Evolutionary conservation across 352 stramenopile genomes (phyloP), one percentile per base, ranked within the genome.

Genomic region (Phytophthora hibernalis): DNA sequence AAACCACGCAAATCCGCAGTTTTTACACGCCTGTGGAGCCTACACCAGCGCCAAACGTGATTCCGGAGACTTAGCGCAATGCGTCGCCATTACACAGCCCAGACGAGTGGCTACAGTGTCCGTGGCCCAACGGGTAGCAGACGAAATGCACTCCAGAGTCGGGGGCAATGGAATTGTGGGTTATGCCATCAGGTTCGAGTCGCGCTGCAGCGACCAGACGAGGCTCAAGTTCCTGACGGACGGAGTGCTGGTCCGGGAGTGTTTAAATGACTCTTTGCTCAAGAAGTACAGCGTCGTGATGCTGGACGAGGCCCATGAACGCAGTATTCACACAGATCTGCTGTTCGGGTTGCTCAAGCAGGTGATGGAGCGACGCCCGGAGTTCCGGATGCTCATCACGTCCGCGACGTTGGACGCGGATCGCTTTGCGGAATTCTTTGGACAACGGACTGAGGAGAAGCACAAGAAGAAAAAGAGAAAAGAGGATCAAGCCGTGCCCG

Each of bases 171-270:
- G 70, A 33, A 12, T 73, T 18, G 85, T 99, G 12, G 97, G 98
- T 11, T 99, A 99, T 68, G 89, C 92, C 24, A 99, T 99, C 72
- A 91, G 98, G 22, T 99, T 99, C 68, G 98, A 99, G 76, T 98
- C 98, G 56, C 85, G 90, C 31, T 81, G 77, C 42, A 78, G 71
- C 16, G 38, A 61, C 6, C 30, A 76, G 35, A 95, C 87, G 30
- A 74, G 79, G 21, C 75, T 98, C 57, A 96, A 97, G 72, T 96
- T 93, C 63, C 60, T 95, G 42, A 95, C 86, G 8, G 86, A 96
- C 61, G 88, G 86, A 65, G 79, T 95, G 47, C 68, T 95, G 26
- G 80, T 95, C 54, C 83, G 83, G 38, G 85, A 98, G 71, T 93
- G 81, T 57, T 70, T 97, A 16, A 51, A 48, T 9, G 91, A 98